These are phyloP conservation scores for Teratosphaeria gauchensis DNA, from an alignment of 2,329 filamentous ascomycete species.

Conservation along the genomic window DNA sequence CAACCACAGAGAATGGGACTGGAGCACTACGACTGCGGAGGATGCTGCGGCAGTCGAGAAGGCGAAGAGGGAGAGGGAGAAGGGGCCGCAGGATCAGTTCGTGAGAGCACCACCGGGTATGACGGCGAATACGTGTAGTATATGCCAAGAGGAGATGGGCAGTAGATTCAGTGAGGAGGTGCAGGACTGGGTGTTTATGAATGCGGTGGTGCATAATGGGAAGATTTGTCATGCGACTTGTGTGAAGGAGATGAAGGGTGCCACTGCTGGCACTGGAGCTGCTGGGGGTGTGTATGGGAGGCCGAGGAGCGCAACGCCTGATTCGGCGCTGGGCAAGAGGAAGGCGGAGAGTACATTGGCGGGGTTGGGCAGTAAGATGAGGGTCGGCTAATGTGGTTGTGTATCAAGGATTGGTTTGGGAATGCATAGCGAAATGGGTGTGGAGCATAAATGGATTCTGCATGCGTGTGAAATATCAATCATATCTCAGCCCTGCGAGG, in stretches of 20 bases:
- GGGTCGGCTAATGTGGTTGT: slow-evolving; percentile 1
- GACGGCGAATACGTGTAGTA: slow-evolving; percentile 72
- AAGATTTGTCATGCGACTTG: slow-evolving; percentile 87
- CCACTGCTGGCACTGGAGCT: too few species aligned
- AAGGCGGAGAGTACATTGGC: slow-evolving; percentile 23
- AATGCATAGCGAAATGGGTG: neutral
- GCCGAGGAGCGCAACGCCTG: slow-evolving; percentile 26
- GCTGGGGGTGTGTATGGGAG: slow-evolving; percentile 6
- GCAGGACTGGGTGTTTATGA: slow-evolving; percentile 95
- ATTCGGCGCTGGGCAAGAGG: slow-evolving; percentile 24
- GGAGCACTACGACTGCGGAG: slow-evolving; percentile 38
- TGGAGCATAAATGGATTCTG: neutral
- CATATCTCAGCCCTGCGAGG: too few species aligned
- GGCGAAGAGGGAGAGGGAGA: slow-evolving; percentile 19
- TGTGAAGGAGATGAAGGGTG: slow-evolving; percentile 57
- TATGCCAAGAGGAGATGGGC: slow-evolving; percentile 92
- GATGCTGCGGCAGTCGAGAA: slow-evolving; percentile 27
- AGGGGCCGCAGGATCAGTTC: slow-evolving; percentile 56
- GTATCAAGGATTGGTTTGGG: neutral
- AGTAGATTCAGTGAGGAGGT: slow-evolving; percentile 85
- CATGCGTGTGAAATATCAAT: neutral
- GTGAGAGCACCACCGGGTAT: slow-evolving; percentile 72
- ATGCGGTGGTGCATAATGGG: slow-evolving; percentile 67
- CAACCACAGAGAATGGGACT: slow-evolving; percentile 68
- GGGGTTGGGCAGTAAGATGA: slow-evolving; percentile 9